Evolutionary conservation across 352 stramenopile species (phyloP), one percentile per base, ranked within the genome.

Genomic region (Globisporangium orthogonon): DNA sequence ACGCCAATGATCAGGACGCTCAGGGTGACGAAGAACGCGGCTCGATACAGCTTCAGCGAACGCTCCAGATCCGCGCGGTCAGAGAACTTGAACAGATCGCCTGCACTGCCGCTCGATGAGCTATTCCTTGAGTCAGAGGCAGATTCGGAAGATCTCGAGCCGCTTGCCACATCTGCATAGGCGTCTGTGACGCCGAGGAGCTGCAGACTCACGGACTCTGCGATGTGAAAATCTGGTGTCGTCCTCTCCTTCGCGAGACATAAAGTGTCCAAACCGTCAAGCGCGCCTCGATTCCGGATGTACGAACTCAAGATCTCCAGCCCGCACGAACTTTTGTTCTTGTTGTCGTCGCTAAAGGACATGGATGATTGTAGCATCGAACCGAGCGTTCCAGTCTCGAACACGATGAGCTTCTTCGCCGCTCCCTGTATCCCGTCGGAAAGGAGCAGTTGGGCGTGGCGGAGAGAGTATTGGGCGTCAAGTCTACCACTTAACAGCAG

Each of bases 1-100:
- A 62, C n/a, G 28, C 48, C 28, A 11, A 72, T 14, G 2, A 62
- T 11, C 1, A 80, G 31, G 6, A 58, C 46, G 5, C 45, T 45
- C 1, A 69, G 45, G 35, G 71, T 60, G 2, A 73, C 63, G 33
- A 79, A 71, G 4, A 83, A 44, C 30, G 63, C 69, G 23, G 70
- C 18, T 56, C 66, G 48, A 48, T 83, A 80, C 28, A 52, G 58
- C 28, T 61, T 49, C 44, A 52, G 57, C 7, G 60, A 72, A 13
- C 44, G 39, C 56, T 66, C n/a, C 7, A 78, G 56, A 17, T 50
- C 57, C 29, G 53, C 59, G 13, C 72, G 62, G 13, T 60, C 44
- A 17, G 15, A 2, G 9, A 17, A 18, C 54, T 52, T 11, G 5
- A 23, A 14, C 13, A 31, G 10, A 10, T 43, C 11, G 13, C 31